These are phyloP conservation scores for Trichoderma brevicompactum DNA, from an alignment of 2,329 filamentous ascomycete genomes.

Conservation along the genomic window DNA sequence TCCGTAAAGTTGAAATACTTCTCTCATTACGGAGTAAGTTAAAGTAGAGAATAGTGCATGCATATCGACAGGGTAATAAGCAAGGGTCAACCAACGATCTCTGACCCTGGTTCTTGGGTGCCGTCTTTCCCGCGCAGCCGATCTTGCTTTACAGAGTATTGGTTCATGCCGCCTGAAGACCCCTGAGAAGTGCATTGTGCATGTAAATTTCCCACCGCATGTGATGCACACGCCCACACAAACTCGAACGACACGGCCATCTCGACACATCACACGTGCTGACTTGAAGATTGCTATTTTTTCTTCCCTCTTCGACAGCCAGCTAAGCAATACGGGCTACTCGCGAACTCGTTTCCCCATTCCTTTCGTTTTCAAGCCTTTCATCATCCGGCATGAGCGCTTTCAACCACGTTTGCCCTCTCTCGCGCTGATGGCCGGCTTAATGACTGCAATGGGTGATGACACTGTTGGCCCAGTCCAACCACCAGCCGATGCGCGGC, in stretches of 20 bases:
- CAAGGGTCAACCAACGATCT: conserved; percentile 9
- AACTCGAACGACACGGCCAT: background rate
- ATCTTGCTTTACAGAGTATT: background rate
- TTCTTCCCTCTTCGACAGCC: background rate
- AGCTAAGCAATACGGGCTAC: background rate
- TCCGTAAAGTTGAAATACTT: background rate
- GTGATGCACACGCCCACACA: background rate
- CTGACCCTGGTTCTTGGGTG: conserved; percentile 12
- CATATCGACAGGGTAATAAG: background rate
- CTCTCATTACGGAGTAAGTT: background rate
- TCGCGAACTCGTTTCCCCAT: background rate
- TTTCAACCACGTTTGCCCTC: background rate
- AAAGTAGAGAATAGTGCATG: background rate
- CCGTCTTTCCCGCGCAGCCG: conserved; percentile 1
- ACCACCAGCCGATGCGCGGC: conserved; percentile 8
- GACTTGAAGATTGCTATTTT: background rate
- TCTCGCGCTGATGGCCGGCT: background rate
- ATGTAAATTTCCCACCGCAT: background rate
- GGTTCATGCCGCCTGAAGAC: background rate
- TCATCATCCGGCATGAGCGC: background rate
- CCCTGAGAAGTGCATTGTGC: background rate
- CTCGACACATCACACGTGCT: no score
- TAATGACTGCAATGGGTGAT: background rate
- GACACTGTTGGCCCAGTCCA: background rate
- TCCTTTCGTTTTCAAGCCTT: background rate